phyloP scores from a whole-genome alignment of 306 rosid species.

The Prinsepia uniflora region DNA sequence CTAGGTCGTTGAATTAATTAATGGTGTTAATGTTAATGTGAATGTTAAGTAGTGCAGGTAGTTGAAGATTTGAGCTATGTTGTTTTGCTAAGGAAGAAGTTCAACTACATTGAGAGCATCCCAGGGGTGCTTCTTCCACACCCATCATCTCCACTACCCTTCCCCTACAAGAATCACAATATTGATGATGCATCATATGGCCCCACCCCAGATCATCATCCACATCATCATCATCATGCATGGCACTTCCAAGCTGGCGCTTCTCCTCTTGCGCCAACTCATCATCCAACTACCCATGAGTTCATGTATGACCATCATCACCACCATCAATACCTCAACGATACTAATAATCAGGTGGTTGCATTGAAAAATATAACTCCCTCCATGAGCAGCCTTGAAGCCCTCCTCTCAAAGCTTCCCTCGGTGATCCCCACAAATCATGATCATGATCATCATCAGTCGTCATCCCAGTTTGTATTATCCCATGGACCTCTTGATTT shows the following conservation, averaged over 20 bases:
- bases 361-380: conserved; percentile 32
- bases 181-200: conserved; percentile 5
- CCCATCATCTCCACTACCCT: conserved; percentile 61
- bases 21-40: not conserved
- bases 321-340: conserved; percentile 15
- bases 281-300: conserved; percentile 23
- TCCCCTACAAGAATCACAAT: conserved; percentile 38
- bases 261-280: conserved; percentile 28
- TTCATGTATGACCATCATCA: conserved; percentile 36
- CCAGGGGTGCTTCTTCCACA: conserved; percentile 97
- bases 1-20: no score
- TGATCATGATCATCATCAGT: conserved; percentile 10
- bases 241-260: conserved; percentile 56
- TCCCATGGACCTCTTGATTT: conserved; percentile 42
- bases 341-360: conserved; percentile 1
- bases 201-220: conserved; percentile 12
- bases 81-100: conserved; percentile 70
- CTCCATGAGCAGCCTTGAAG: conserved; percentile 55
- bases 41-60: conserved; percentile 38
- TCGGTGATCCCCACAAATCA: conserved; percentile 32
- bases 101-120: conserved; percentile 91
- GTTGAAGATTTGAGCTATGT: conserved; percentile 86
- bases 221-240: conserved; percentile 8
- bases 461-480: conserved; percentile 7
- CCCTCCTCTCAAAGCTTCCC: conserved; percentile 52